These are phyloP conservation scores for Globisporangium orthogonon DNA, from an alignment of 352 stramenopile genomes.

Conservation along the genomic window DNA sequence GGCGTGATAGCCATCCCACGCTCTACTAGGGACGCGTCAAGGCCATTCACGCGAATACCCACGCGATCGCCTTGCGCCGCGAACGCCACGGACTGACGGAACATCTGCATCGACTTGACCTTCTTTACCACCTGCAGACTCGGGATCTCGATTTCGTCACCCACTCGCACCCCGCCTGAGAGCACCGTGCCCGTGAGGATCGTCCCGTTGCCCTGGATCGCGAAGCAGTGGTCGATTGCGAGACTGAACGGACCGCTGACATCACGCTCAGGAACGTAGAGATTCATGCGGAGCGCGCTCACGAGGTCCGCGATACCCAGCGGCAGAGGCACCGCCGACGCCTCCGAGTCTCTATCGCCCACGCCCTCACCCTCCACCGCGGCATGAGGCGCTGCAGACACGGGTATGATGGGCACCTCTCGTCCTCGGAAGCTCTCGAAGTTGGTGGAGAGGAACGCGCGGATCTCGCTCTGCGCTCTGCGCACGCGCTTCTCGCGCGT, in stretches of 20 bases:
- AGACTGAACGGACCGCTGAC: conserved; percentile 82
- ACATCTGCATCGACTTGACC: conserved; percentile 98
- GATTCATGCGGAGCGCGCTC: conserved; percentile 19
- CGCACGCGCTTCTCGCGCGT: conserved; percentile 57
- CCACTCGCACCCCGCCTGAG: conserved; percentile 77
- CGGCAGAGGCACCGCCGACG: conserved; percentile 3
- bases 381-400: conserved; percentile 43
- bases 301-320: conserved; percentile 78
- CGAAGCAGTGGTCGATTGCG: conserved; percentile 98
- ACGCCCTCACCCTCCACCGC: conserved; percentile 9
- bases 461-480: conserved; percentile 66
- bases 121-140: conserved; percentile 81
- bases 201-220: conserved; percentile 95
- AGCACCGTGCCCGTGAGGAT: conserved; percentile 95
- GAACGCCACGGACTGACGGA: conserved; percentile 82
- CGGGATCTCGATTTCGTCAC: conserved; percentile 93
- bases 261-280: conserved; percentile 40
- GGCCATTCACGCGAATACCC: conserved; percentile 89
- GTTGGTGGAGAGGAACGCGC: conserved; percentile 18
- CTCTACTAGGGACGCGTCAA: conserved; percentile 59
- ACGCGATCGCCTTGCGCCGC: conserved; percentile 93
- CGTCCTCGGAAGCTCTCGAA: conserved; percentile 7
- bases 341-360: not conserved
- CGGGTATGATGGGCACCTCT: conserved; percentile 76
- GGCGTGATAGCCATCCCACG: conserved; percentile 53